Percentiles rank a stretch among this genome's conserved stretches.
Conservation (phyloP, 768 basidiomycete species). For the Terana coerulea region DNA sequence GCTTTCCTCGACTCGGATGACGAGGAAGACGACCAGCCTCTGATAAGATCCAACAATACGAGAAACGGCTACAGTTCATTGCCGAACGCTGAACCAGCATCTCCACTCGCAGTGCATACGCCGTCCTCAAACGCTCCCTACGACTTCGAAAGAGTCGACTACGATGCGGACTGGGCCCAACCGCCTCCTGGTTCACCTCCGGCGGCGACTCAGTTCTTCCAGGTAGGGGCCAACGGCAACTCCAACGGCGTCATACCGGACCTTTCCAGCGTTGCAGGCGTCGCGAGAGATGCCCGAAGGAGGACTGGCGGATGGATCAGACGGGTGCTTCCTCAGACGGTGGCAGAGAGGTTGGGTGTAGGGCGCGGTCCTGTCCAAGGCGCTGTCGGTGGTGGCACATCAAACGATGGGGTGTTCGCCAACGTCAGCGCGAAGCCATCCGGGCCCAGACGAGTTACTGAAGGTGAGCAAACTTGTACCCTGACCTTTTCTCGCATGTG, state of each 20-base stretch:
- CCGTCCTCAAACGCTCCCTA: constrained; percentile 37
- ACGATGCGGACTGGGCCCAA: constrained; percentile 31
- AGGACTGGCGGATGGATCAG: constrained; percentile 32
- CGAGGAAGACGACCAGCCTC: constrained; percentile 46
- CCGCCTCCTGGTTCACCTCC: constrained; percentile 84
- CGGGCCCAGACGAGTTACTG: constrained; percentile 37
- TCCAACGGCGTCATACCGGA: constrained; percentile 57
- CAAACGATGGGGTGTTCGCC: constrained; percentile 94
- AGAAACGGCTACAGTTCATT: constrained; percentile 27
- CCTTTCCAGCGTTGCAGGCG: constrained; percentile 4
- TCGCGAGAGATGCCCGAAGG: background rate
- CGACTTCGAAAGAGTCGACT: constrained; percentile 73
- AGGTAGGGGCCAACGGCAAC: constrained; percentile 44
- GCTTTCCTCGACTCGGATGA: constrained; percentile 57
- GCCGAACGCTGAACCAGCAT: constrained; percentile 21
- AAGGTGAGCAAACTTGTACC: constrained; percentile 40
- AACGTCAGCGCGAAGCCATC: constrained; percentile 89
- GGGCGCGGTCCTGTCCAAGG: constrained; percentile 18
- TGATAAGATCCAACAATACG: no score
- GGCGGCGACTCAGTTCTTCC: constrained; percentile 35
- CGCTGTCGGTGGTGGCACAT: constrained; percentile 56
- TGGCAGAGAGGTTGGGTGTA: constrained; percentile 45
- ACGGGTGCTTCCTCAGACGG: constrained; percentile 62
- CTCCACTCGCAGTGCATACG: no score
- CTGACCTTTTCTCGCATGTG: background rate